Evolutionary conservation across 768 basidiomycete species (phyloP).

Genomic region (Chiua virens): DNA sequence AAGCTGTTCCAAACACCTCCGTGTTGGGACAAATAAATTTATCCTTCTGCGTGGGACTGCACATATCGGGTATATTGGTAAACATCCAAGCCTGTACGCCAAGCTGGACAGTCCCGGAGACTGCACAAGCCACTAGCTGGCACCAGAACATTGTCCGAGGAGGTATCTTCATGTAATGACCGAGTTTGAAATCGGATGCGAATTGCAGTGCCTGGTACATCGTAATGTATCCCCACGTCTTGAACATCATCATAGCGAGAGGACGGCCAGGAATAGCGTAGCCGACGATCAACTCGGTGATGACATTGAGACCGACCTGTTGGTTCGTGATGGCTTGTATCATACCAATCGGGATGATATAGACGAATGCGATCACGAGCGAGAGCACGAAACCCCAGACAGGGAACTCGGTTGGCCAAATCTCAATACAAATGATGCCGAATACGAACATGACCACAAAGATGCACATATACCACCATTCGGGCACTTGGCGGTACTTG

Average conservation of each 20-base stretch:
- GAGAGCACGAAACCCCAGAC: conserved; percentile 46
- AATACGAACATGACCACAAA: conserved; percentile 57
- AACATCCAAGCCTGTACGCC: conserved; percentile 67
- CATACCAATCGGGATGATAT: conserved; percentile 74
- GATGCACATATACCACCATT: conserved; percentile 54
- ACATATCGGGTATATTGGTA: conserved; percentile 37
- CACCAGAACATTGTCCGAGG: conserved; percentile 67
- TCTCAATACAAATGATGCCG: conserved; percentile 56
- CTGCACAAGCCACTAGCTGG: conserved; percentile 60
- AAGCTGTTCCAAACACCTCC: conserved; percentile 57
- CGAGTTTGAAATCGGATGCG: conserved; percentile 73
- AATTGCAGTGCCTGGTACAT: conserved; percentile 68
- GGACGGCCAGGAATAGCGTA: conserved; percentile 57
- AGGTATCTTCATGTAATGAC: conserved; percentile 72
- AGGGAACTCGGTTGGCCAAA: conserved; percentile 56
- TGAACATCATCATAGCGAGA: conserved; percentile 79
- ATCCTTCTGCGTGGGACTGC: conserved; percentile 33
- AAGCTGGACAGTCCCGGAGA: conserved; percentile 68
- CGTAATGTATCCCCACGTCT: conserved; percentile 67
- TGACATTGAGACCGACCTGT: conserved; percentile 66
- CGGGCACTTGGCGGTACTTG: conserved; percentile 56
- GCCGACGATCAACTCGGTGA: conserved; percentile 74
- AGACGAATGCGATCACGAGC: conserved; percentile 50
- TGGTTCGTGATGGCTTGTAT: conserved; percentile 83
- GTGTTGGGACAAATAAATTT: conserved; percentile 72